These are phyloP conservation scores for Bolboschoenoplectus hybrid DNA, from an alignment of 202 grass and related monocot genomes.

Conservation along the genomic window DNA sequence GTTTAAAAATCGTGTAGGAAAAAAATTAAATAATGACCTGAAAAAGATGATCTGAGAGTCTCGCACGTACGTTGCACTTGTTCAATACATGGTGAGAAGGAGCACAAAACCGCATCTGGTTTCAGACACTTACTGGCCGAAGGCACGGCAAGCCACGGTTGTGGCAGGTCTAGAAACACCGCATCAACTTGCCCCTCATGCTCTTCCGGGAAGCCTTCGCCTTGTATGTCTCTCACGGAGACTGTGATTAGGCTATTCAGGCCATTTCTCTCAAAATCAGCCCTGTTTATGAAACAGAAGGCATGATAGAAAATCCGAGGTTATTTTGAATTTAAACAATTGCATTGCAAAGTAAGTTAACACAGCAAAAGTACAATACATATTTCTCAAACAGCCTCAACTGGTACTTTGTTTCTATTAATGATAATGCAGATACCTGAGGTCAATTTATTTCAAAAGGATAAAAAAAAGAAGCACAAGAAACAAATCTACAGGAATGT, in stretches of 20 bases:
- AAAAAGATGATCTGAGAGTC: constrained; percentile 59
- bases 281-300: constrained; percentile 43
- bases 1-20: neutral
- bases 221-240: constrained; percentile 76
- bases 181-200: constrained; percentile 58
- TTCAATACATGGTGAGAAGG: constrained; percentile 95
- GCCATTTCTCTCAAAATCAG: constrained; percentile 83
- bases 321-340: neutral
- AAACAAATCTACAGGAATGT: too few species aligned
- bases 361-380: neutral
- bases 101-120: constrained; percentile 75
- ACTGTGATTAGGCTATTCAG: constrained; percentile 71
- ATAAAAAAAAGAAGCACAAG: too few species aligned
- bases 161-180: constrained; percentile 85
- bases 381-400: neutral
- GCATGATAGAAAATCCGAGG: constrained; percentile 13
- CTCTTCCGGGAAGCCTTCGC: constrained; percentile 73
- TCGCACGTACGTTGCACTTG: constrained; percentile 84
- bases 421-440: neutral
- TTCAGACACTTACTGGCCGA: constrained; percentile 63
- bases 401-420: neutral
- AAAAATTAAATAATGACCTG: constrained; percentile 47
- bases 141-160: constrained; percentile 86
- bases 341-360: neutral
- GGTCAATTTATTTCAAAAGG: too few species aligned